A percentile compares a stretch with the other conserved stretches of the same genome.
These are phyloP conservation scores for Alternaria metachromatica DNA, from an alignment of 2,329 filamentous ascomycete genomes.

Conservation along the genomic window DNA sequence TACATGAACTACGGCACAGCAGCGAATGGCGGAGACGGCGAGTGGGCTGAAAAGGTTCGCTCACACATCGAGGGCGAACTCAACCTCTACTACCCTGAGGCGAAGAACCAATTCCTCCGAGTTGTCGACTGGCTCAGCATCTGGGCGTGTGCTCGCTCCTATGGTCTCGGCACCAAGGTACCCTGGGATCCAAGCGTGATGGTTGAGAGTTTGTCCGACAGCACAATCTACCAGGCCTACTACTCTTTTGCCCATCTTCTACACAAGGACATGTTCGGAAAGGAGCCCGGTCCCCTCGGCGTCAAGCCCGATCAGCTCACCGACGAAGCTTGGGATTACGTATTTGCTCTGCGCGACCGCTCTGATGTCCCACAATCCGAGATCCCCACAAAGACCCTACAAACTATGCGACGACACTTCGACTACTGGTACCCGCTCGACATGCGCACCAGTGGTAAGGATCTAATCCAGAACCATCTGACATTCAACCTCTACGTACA, in stretches of 20 bases:
- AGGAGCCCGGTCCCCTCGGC: slow-evolving; percentile 49
- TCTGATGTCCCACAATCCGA: slow-evolving; percentile 72
- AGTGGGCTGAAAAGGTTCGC: slow-evolving; percentile 75
- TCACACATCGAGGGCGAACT: slow-evolving; percentile 63
- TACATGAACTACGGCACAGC: slow-evolving; percentile 87
- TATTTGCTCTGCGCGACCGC: slow-evolving; percentile 80
- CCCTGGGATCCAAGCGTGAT: slow-evolving; percentile 92
- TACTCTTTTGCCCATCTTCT: slow-evolving; percentile 69
- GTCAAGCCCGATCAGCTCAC: slow-evolving; percentile 86
- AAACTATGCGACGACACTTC: slow-evolving; percentile 87
- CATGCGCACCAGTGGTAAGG: slow-evolving; percentile 86
- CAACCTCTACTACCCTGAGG: slow-evolving; percentile 75
- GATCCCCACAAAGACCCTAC: slow-evolving; percentile 75
- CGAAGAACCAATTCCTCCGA: slow-evolving; percentile 71
- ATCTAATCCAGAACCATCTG: slow-evolving; percentile 74
- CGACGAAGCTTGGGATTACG: slow-evolving; percentile 95
- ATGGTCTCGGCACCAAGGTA: slow-evolving; percentile 89
- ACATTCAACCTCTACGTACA: slow-evolving; percentile 97
- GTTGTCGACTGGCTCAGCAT: slow-evolving; percentile 83
- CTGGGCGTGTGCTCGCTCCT: slow-evolving; percentile 93
- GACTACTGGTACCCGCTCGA: slow-evolving; percentile 98
- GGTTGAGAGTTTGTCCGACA: slow-evolving; percentile 91
- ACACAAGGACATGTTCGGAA: slow-evolving; percentile 86
- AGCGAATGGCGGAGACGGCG: slow-evolving; percentile 69
- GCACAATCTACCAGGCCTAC: slow-evolving; percentile 86